Base-by-base conservation (phyloP, 352 stramenopile genomes). In the Pythium coloratum region DNA sequence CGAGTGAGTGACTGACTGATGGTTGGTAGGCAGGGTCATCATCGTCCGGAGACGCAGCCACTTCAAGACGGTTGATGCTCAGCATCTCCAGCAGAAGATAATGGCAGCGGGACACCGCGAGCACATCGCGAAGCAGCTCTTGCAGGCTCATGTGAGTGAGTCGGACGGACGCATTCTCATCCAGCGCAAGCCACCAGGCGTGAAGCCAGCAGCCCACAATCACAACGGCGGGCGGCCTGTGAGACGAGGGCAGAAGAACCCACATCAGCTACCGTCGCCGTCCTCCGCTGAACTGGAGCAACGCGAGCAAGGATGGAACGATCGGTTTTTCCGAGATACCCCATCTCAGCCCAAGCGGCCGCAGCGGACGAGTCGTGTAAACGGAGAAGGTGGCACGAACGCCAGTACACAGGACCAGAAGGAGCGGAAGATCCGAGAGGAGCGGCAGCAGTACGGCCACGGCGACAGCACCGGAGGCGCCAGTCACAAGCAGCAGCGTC, bases 221-320 rank as follows among this genome's bases (percentile, higher is more conserved):
- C 16, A 38, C 18, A 58, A 40, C 49, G 55, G 26, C 24, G 56
- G 63, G 2, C 62, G 73, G 38, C 73, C 75, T 26, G 54, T 66
- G 8, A 75, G 79, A 24, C 83, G 74, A 7, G 49, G 49, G 8
- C 54, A 56, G 8, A 59, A 64, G 7, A 26, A 64, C n/a, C 70
- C 77, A 13, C 76, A 85, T 47, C 72, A 67, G 30, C 67, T 77
- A 1, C 75, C 85, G 47, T 76, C 69, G 14, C 73, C 82, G 1
- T 80, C 71, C 0, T 70, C 86, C 26, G 67, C 86, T 36, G 73
- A 90, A 56, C 58, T 92, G 26, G 76, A 81, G 55, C 74, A 84
- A 36, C 83, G 82, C 32, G 83, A 94, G 40, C 80, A 84, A 55
- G 85, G 78, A 7, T 94, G 83, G 83, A 90, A 94, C 44, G 81